Base-by-base conservation (phyloP, 208 protist species). In the Leishmania turanica region DNA sequence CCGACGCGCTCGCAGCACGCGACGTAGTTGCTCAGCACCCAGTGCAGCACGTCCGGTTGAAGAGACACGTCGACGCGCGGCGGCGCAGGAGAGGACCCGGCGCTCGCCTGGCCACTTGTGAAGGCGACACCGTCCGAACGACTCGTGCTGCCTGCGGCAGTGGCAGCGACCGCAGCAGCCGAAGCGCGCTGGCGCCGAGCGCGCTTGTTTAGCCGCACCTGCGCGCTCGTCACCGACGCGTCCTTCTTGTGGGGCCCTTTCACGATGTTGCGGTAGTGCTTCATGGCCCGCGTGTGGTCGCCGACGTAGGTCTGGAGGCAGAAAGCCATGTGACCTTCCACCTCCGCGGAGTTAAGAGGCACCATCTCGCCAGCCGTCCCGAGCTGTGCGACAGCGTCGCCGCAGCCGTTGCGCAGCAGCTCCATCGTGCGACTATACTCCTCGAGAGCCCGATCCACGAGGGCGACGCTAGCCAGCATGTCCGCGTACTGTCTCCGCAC, bases 231-330 rank as follows among this genome's bases (percentile, higher is more conserved):
- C 62, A 80, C 75, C 31, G 69, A 27, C 47, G 56, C 51, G 45
- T 62, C 73, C 40, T 34, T 70, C 6, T 68, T 51, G 78, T 82
- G 79, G 13, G 42, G 73, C 40, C 34, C 47, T 51, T 84, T 56
- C 66, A 95, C 58, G 4, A 87, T 89, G 60, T 81, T 80, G 31
- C 85, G 86, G 85, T 91, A 96, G 83, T 95, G 90, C 70, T 82
- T 68, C 76, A 90, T 87, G 17, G 93, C 93, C 11, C 93, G 90
- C 45, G 75, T 70, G 80, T 93, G 91, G 62, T 96, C 93, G 40
- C 91, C 87, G 27, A 97, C 93, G 81, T 92, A 86, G 13, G 79
- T 83, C 79, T 95, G 92, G 71, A 94, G 87, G 71, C 92, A 96
- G 79, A 93, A 84, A 13, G 90, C 93, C 60, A 95, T 74, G 74